Percentiles rank a stretch among this genome's conserved stretches.
phyloP scores from a whole-genome alignment of 768 basidiomycete genomes.

The Podaxis sp. region DNA sequence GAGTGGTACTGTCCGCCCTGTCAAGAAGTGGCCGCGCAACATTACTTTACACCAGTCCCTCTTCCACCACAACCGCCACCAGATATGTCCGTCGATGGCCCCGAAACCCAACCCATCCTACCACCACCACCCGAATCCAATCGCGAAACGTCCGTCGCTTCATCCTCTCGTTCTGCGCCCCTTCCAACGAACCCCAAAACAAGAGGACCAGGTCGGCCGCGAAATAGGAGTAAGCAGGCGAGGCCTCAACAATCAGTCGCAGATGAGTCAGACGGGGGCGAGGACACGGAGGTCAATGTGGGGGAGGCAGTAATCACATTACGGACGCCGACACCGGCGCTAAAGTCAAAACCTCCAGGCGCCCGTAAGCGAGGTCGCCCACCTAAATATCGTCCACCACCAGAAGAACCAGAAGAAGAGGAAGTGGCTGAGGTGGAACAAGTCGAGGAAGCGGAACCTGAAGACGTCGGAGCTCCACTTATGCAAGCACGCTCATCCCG shows the following conservation, averaged over 20 bases:
- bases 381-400: background rate
- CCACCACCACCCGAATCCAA: conserved; percentile 15
- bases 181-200: conserved; percentile 14
- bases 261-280: conserved; percentile 36
- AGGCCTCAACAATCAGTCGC: conserved; percentile 18
- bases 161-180: conserved; percentile 31
- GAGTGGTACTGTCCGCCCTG: conserved; percentile 77
- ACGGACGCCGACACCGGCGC: conserved; percentile 16
- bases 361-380: conserved; percentile 2
- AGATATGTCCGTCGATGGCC: conserved; percentile 16
- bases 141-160: conserved; percentile 28
- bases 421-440: conserved; percentile 53
- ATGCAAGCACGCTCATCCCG: conserved; percentile 28
- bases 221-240: conserved; percentile 5
- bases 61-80: conserved; percentile 13
- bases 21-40: conserved; percentile 29
- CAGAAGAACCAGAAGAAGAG: conserved; percentile 47
- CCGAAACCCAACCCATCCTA: conserved; percentile 8
- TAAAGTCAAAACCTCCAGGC: conserved; percentile 13
- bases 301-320: conserved; percentile 15
- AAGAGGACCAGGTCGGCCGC: conserved; percentile 23
- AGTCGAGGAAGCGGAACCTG: conserved; percentile 18
- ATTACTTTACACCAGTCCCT: conserved; percentile 12
- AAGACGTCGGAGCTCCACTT: conserved; percentile 31
- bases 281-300: conserved; percentile 29